Percentiles rank a stretch among this genome's conserved stretches.
Conservation (phyloP, 768 basidiomycete species). For the Suillus americanus region DNA sequence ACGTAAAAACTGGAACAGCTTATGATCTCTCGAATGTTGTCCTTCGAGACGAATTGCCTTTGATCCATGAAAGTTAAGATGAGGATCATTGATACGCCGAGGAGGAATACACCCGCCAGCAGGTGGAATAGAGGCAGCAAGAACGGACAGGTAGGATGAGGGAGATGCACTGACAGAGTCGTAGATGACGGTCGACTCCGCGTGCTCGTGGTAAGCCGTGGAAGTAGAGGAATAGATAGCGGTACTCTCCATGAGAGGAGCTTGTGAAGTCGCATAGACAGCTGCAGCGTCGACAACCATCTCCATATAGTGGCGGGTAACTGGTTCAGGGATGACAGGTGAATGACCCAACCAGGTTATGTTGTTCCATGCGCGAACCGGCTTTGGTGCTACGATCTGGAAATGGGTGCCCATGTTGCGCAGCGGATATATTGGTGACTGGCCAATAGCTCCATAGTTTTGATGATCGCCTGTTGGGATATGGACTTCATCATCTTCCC, state of each 20-base stretch:
- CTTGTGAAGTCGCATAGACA: background rate
- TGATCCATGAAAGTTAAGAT: background rate
- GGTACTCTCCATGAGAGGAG: background rate
- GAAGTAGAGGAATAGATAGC: background rate
- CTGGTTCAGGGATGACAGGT: background rate
- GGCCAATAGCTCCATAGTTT: background rate
- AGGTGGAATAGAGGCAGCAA: background rate
- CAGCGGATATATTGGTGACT: background rate
- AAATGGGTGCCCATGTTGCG: background rate
- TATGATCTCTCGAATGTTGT: background rate
- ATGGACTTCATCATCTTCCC: background rate
- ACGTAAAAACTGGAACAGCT: background rate
- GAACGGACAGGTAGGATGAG: background rate
- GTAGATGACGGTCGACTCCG: background rate
- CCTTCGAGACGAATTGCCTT: too few species aligned
- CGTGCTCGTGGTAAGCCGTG: background rate
- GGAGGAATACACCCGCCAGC: background rate
- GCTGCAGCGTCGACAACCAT: background rate
- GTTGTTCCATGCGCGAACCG: background rate
- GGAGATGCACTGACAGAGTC: background rate
- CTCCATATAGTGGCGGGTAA: background rate
- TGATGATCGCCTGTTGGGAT: background rate
- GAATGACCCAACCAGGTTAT: background rate
- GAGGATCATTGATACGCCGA: background rate
- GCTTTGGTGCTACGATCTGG: background rate